Base-by-base conservation (phyloP, 208 protist genomes). In the Acanthamoeba triangularis region DNA sequence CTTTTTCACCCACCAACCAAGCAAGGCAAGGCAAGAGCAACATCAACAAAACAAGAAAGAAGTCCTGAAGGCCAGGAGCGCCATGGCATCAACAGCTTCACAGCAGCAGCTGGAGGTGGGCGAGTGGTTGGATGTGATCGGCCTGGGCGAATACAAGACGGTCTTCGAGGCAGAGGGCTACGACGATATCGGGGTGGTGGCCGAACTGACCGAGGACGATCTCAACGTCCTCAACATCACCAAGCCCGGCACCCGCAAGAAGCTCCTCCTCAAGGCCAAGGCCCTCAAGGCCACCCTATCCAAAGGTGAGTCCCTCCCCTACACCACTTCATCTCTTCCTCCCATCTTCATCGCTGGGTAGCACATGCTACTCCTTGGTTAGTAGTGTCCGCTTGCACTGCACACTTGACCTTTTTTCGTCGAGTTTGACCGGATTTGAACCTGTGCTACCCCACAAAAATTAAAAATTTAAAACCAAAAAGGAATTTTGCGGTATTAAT, bases 171-270 rank as follows among this genome's bases (percentile, higher is more conserved):
- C 5, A 0, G 87, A 93, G 28, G 87, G 87, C 8, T 93, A 93
- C 61, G 87, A 93, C 30, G 87, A 93, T 13, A 20, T 93, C 23
- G 87, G 8, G 16, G 87, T 93, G 10, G 87, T 93, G n/a, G 16
- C 87, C 14, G 87, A 93, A 23, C 33, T 93, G 8, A n/a, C 52
- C 37, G 87, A 74, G n/a, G 87, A 93, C 20, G 87, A 93, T 28
- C 61, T 93, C 59, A 28, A 93, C 87, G 87, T 74, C 6, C 63
- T 93, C 35, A 74, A 52, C 25, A 93, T 93, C 61, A 93, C 87
- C 61, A 93, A 93, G 87, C 28, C n/a, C 20, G 87, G 87, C 37
- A 93, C 87, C 35, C 33, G 87, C 18, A 93, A 93, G 61, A 93
- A 93, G 87, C 87, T 93, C 37, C 56, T 93, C 4, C 30, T 93